Base-by-base conservation (phyloP, 2,329 filamentous ascomycete species). In the Aspergillus floridensis region DNA sequence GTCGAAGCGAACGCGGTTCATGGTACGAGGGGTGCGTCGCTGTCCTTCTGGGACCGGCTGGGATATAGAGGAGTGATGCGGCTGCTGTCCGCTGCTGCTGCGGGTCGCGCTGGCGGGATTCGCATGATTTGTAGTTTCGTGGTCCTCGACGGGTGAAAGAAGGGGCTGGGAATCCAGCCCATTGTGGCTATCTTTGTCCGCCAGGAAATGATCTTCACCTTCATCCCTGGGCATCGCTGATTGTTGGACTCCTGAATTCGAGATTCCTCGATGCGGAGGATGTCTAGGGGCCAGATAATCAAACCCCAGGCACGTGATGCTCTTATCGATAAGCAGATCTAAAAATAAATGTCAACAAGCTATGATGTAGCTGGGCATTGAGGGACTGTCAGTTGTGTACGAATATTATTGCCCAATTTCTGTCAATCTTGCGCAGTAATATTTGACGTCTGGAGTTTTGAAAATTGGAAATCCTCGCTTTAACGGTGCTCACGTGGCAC, bases 1-100 rank as follows among this genome's bases (percentile, higher is more conserved):
- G 63, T 92, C 87, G 76, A 95, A 95, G 65, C 88, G 88, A 49
- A 95, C 91, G 26, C 90, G 84, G 71, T 90, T 88, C 8, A 84
- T 82, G 1, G 88, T 91, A 56, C 88, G 71, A 52, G 72, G 68
- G 88, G 84, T 82, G 61, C 75, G 74, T 29, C 70, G 73, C 24
- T 76, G 74, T 57, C 78, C 77, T 59, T 76, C 72, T 11, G 70
- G 67, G n/a, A 70, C 61, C 29, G 74, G 72, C 19, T 72, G 71
- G n/a, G 73, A 74, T 54, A 80, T 73, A 8, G 79, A 76, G 32
- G 78, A 78, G 53, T 78, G 77, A 52, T 70, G 72, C 61, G 73
- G 69, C 61, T 61, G 32, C 53, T 22, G 22, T 22, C 22, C 22
- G 22, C 26, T 8, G 26, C 49, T 44, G 59, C 67, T 53, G 55